Percentiles rank a stretch among this genome's conserved stretches.
phyloP scores from a whole-genome alignment of 2,329 filamentous ascomycete genomes.

The Nothophoma quercina region DNA sequence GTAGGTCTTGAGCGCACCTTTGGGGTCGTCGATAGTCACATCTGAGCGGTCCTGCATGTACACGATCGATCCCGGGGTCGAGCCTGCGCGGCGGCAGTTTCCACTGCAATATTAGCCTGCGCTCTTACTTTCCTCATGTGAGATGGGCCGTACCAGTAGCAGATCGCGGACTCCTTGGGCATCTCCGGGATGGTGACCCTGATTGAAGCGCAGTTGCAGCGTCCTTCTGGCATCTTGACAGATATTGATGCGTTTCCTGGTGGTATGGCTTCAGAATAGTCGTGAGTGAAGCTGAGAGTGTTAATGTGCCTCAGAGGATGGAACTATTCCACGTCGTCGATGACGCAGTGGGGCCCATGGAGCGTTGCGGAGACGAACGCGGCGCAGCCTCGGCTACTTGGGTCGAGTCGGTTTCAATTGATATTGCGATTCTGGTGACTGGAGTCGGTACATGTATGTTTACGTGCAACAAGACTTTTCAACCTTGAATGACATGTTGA shows the following conservation, averaged over 20 bases:
- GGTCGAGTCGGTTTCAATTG: background rate
- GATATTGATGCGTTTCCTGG: background rate
- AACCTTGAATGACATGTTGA: too few relatives aligned
- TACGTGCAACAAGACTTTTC: too few relatives aligned
- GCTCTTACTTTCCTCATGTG: too few relatives aligned
- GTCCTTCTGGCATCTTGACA: conserved; percentile 34
- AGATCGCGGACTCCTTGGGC: conserved; percentile 32
- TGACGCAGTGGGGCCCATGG: conserved; percentile 3
- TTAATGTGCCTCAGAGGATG: background rate
- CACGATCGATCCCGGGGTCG: conserved; percentile 29
- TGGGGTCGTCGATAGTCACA: conserved; percentile 32
- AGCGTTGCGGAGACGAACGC: background rate
- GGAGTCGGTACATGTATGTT: too few relatives aligned
- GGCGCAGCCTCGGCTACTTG: conserved; percentile 9
- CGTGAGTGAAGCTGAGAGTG: background rate
- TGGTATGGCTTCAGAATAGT: background rate
- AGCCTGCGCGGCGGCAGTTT: conserved; percentile 42
- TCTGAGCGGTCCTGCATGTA: conserved; percentile 30
- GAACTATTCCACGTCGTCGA: background rate
- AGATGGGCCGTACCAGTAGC: conserved; percentile 38
- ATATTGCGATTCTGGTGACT: too few relatives aligned
- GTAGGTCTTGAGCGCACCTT: conserved; percentile 34
- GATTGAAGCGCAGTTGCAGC: conserved; percentile 42
- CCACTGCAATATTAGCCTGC: conserved; percentile 20
- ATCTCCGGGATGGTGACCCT: conserved; percentile 33